Conservation (phyloP, 805 yeast species). For the Teunomyces kruisii region DNA sequence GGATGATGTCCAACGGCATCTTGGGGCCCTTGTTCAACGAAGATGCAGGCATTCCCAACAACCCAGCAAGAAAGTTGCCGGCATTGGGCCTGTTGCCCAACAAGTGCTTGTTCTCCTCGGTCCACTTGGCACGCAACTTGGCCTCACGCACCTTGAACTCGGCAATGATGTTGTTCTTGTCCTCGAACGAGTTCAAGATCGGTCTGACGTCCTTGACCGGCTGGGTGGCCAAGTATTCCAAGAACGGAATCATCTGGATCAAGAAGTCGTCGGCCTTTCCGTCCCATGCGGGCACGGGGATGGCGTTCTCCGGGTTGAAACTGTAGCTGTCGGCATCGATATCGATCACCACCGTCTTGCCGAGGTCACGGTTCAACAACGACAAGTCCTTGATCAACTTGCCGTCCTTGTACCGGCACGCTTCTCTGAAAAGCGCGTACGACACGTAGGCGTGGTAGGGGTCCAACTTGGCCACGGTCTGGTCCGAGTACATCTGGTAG, state of each 20-base stretch:
- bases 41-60: conserved; percentile 60
- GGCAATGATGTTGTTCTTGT: conserved; percentile 63
- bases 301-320: conserved; percentile 93
- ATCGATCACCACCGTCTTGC: conserved; percentile 78
- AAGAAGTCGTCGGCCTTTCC: conserved; percentile 83
- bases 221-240: conserved; percentile 92
- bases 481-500: conserved; percentile 82
- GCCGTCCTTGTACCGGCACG: conserved; percentile 86
- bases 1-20: conserved; percentile 83
- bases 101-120: conserved; percentile 41
- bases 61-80: conserved; percentile 53
- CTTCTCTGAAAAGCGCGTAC: conserved; percentile 86
- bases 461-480: conserved; percentile 82
- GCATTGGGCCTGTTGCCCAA: conserved; percentile 35
- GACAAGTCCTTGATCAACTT: conserved; percentile 85
- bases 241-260: conserved; percentile 81
- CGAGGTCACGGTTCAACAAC: conserved; percentile 85
- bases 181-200: conserved; percentile 68
- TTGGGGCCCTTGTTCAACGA: conserved; percentile 50
- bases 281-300: conserved; percentile 80
- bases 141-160: conserved; percentile 82
- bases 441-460: conserved; percentile 89
- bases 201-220: conserved; percentile 87
- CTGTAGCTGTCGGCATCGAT: conserved; percentile 68
- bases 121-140: conserved; percentile 70